phyloP scores from a whole-genome alignment of 225 moss, liverwort and hornwort genomes.

The Climacium dendroides region DNA sequence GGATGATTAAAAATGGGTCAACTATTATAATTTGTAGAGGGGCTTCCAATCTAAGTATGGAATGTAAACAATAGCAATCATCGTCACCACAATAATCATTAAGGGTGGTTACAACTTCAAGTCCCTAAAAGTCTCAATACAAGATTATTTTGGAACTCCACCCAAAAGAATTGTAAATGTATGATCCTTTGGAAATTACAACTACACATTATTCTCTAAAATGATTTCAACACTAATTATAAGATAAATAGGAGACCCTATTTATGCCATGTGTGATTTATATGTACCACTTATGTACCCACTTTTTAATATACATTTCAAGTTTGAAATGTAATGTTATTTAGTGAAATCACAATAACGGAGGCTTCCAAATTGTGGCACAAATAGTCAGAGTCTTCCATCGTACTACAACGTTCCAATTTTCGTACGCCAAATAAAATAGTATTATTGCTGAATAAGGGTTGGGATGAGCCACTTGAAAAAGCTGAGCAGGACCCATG shows the following conservation, averaged over 20 bases:
- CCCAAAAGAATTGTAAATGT: background rate
- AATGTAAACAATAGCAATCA: background rate
- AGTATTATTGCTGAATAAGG: background rate
- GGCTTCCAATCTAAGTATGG: background rate
- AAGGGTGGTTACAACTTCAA: background rate
- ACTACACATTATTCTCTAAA: background rate
- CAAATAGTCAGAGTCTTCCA: background rate
- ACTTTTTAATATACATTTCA: background rate
- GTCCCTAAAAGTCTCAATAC: background rate
- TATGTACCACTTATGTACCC: background rate
- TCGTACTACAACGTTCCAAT: background rate
- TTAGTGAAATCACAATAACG: background rate
- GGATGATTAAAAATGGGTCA: no score
- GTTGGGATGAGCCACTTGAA: background rate
- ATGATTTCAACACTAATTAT: background rate
- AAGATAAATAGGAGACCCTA: background rate
- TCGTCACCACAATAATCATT: background rate
- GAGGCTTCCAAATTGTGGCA: background rate
- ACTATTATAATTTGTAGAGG: background rate
- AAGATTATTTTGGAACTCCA: background rate
- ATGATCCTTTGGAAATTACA: background rate
- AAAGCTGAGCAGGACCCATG: background rate
- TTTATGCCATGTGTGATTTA: no score
- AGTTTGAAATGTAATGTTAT: background rate
- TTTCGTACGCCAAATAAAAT: background rate